Percentiles rank a stretch among this genome's conserved stretches.
Conservation (phyloP, 2,329 filamentous ascomycete species). For the Fusarium liriodendri region DNA sequence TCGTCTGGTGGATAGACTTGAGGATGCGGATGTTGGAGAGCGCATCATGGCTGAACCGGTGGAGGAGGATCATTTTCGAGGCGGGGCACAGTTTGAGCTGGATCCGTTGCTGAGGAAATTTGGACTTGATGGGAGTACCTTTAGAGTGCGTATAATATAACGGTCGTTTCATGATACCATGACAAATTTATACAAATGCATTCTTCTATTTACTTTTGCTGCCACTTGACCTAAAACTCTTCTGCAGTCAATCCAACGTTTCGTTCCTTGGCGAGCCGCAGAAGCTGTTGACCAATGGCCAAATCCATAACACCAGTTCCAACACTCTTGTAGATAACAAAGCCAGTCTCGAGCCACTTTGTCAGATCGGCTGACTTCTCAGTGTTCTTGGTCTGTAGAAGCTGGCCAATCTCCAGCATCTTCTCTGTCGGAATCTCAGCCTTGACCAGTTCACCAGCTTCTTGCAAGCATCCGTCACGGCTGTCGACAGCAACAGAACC, state of each 20-base stretch:
- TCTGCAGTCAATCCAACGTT: conserved; percentile 57
- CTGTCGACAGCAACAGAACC: conserved; percentile 43
- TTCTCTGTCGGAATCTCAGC: conserved; percentile 34
- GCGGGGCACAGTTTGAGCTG: fast-evolving
- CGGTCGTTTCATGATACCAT: too few relatives aligned
- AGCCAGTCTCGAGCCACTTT: conserved; percentile 71
- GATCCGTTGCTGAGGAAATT: neutral
- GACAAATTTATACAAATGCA: too few relatives aligned
- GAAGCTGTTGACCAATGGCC: conserved; percentile 68
- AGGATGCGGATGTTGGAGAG: neutral
- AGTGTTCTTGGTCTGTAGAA: conserved; percentile 51
- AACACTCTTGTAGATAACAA: conserved; percentile 77
- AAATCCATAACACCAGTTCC: conserved; percentile 77
- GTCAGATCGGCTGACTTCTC: conserved; percentile 48
- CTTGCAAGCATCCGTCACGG: conserved; percentile 44
- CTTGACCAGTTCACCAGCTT: conserved; percentile 48
- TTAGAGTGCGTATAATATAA: neutral
- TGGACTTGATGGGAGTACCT: neutral
- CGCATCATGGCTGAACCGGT: neutral
- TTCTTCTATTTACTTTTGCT: neutral
- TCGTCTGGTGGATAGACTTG: neutral
- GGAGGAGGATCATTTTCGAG: neutral
- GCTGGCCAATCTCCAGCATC: conserved; percentile 61
- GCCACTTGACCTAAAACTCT: conserved; percentile 25
- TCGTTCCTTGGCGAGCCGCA: conserved; percentile 65